phyloP scores from a whole-genome alignment of 2,329 filamentous ascomycete species.

The Venturia nashicola region DNA sequence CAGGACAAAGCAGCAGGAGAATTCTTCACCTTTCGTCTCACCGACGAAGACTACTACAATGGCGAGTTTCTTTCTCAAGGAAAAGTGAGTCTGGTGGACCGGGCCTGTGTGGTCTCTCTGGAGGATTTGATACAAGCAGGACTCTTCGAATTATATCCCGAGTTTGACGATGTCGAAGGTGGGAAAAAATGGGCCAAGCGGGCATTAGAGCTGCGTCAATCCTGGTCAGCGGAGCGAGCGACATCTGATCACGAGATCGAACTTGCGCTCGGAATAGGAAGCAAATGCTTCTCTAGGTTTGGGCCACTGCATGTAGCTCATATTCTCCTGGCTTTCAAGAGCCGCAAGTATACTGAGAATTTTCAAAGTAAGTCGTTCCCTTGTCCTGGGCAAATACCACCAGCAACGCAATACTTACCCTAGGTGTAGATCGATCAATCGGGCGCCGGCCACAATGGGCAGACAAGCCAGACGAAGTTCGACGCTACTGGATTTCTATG shows the following conservation, averaged over 20 bases:
- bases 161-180: background rate
- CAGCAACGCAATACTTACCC: background rate
- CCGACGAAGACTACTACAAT: background rate
- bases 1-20: background rate
- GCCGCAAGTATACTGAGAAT: background rate
- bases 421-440: background rate
- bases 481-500: background rate
- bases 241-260: background rate
- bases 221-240: background rate
- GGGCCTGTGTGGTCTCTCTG: background rate
- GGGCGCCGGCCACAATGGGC: background rate
- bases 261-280: background rate
- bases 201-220: background rate
- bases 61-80: constrained; percentile 1
- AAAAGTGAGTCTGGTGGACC: background rate
- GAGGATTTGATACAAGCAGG: background rate
- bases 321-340: background rate
- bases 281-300: background rate
- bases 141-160: background rate
- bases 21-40: constrained; percentile 1
- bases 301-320: background rate
- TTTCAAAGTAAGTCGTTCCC: background rate
- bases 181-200: background rate
- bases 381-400: background rate
- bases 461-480: background rate